These are phyloP conservation scores for Celoporthe dispersa DNA, from an alignment of 2,329 filamentous ascomycete genomes.

Conservation along the genomic window DNA sequence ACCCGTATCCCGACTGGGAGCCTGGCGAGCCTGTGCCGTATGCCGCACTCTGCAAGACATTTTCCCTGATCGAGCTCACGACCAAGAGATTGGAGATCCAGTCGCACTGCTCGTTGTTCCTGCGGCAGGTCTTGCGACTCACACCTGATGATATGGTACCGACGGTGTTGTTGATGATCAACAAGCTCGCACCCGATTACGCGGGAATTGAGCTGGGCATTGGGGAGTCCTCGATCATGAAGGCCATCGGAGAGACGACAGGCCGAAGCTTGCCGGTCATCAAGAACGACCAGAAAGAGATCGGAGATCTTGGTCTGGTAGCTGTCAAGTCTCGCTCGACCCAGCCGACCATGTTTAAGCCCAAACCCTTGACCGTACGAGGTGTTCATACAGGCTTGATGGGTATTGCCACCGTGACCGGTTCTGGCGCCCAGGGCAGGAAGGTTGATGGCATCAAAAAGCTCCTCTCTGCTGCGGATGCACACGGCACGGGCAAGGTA, in stretches of 20 bases:
- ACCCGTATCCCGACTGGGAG: constrained; percentile 96
- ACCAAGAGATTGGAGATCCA: constrained; percentile 88
- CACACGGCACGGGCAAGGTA: constrained; percentile 73
- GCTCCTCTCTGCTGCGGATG: constrained; percentile 86
- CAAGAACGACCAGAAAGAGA: constrained; percentile 94
- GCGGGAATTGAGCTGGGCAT: constrained; percentile 97
- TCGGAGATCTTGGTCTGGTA: constrained; percentile 92
- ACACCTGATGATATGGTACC: constrained; percentile 87
- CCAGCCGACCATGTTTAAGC: constrained; percentile 98
- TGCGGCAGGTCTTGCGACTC: constrained; percentile 90
- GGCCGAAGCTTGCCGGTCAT: constrained; percentile 87
- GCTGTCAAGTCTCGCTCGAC: constrained; percentile 94
- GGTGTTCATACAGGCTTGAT: constrained; percentile 89
- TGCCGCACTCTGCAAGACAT: constrained; percentile 90
- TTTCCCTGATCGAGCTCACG: constrained; percentile 93
- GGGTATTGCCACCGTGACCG: constrained; percentile 83
- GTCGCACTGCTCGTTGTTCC: constrained; percentile 86
- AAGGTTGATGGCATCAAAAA: constrained; percentile 98
- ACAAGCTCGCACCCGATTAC: constrained; percentile 96
- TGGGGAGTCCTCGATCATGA: constrained; percentile 98
- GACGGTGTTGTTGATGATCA: constrained; percentile 93
- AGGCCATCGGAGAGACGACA: constrained; percentile 93
- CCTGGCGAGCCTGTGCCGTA: constrained; percentile 88
- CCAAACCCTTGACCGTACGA: constrained; percentile 83
- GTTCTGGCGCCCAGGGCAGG: constrained; percentile 83